A percentile compares a stretch with the other conserved stretches of the same genome.
Conservation (phyloP, 2,329 filamentous ascomycete species). For the Aspergillus terreus region DNA sequence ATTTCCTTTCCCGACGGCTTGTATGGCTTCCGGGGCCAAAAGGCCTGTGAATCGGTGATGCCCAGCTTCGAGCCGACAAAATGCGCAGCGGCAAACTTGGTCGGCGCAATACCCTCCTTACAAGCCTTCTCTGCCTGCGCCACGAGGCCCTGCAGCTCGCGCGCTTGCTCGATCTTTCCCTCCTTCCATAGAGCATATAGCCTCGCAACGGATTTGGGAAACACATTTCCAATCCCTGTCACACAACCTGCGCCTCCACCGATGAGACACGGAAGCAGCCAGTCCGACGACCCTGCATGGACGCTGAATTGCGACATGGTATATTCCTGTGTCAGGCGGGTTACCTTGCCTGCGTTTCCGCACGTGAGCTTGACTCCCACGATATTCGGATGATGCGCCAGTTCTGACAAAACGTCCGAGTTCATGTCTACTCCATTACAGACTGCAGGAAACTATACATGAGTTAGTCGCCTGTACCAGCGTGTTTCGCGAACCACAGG, state of each 20-base stretch:
- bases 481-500: too few relatives aligned
- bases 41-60: slow-evolving; percentile 29
- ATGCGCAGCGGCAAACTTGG: slow-evolving; percentile 46
- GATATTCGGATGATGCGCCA: slow-evolving; percentile 29
- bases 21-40: slow-evolving; percentile 45
- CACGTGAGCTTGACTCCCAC: slow-evolving; percentile 34
- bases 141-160: slow-evolving; percentile 40
- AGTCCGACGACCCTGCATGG: slow-evolving; percentile 45
- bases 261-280: slow-evolving; percentile 40
- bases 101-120: slow-evolving; percentile 47
- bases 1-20: slow-evolving; percentile 33
- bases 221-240: slow-evolving; percentile 47
- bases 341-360: slow-evolving; percentile 16
- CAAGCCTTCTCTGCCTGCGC: slow-evolving; percentile 51
- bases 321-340: slow-evolving; percentile 32
- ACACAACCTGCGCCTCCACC: slow-evolving; percentile 43
- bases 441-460: slow-evolving; percentile 29
- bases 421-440: slow-evolving; percentile 42
- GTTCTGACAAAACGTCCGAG: slow-evolving; percentile 28
- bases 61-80: slow-evolving; percentile 41
- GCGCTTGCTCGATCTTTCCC: slow-evolving; percentile 38
- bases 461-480: too few relatives aligned
- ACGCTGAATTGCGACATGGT: slow-evolving; percentile 40
- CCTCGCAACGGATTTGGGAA: slow-evolving; percentile 40
- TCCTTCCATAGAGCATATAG: slow-evolving; percentile 42